Evolutionary conservation across 1,139 yeast species (phyloP), one percentile per base, ranked within the genome.

Genomic region (Blastobotrys malaysiensis): DNA sequence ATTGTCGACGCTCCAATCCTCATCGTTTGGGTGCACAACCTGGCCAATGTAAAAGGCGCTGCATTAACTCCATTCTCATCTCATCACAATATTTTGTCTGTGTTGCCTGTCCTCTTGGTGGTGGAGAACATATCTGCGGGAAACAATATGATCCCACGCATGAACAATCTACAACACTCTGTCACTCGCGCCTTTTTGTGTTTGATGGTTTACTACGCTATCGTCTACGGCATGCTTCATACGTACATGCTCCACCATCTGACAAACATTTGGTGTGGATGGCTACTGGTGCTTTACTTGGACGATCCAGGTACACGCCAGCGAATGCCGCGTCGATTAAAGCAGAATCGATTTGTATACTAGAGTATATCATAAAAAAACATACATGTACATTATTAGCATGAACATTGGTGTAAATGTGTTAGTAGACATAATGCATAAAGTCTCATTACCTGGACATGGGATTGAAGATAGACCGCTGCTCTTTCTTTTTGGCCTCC

Each of bases 241-340:
- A 63, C 72, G 1, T 71, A 65, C 59, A 65, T 70, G 70, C 52
- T 70, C 50, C 73, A 70, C 54, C 66, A 70, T 55, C 54, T 70
- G 48, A 63, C 66, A 16, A 66, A 68, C 55, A 53, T 65, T 46
- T 51, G 68, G 43, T 54, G 63, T 14, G 58, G 58, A 4, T 67
- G 71, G 71, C 53, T 67, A 43, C 46, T 65, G 21, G 56, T 59
- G 14, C 49, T 60, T 13, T 60, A 56, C 45, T 36, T 58, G 31
- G 62, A 60, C 47, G 59, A 56, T 18, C 56, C 57, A 5, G 52
- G 48, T 7, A 54, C 56, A 6, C 53, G 52, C 46, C 48, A 36
- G 50, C 51, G 55, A 45, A 48, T 44, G 26, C 46, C 39, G 6
- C 11, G 39, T 13, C 39, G 16, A 31, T n/a, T 31, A 11, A 31